Conservation (phyloP, 1,284 basidiomycete species). For the Fomitopsis schrenkii region DNA sequence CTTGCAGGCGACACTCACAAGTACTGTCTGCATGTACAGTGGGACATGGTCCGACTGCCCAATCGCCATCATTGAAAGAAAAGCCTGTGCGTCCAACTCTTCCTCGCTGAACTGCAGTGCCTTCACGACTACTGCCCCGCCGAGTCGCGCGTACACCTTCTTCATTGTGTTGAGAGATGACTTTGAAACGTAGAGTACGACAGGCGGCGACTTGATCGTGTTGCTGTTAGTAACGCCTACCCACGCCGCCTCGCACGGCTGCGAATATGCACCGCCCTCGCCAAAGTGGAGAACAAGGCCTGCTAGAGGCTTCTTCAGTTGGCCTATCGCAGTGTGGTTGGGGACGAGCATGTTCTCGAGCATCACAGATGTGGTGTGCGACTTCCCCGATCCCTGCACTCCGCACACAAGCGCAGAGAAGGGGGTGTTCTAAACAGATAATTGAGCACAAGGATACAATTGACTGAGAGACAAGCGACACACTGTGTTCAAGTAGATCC, state of each 20-base stretch:
- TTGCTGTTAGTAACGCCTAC: slow-evolving; percentile 38
- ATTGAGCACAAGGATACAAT: background rate
- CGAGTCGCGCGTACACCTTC: slow-evolving; percentile 25
- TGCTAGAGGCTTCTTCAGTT: slow-evolving; percentile 46
- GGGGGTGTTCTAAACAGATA: slow-evolving; percentile 28
- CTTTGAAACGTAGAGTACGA: slow-evolving; percentile 58
- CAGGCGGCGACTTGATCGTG: slow-evolving; percentile 39
- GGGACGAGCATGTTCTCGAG: slow-evolving; percentile 66
- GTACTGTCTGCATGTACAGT: slow-evolving; percentile 23
- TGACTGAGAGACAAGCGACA: too few species aligned
- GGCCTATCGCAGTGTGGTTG: slow-evolving; percentile 42
- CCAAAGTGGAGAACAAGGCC: slow-evolving; percentile 68
- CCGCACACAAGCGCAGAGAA: slow-evolving; percentile 32
- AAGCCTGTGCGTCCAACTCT: slow-evolving; percentile 28
- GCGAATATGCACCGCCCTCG: slow-evolving; percentile 52
- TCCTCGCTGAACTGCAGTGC: slow-evolving; percentile 26
- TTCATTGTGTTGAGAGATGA: slow-evolving; percentile 20
- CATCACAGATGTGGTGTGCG: slow-evolving; percentile 62
- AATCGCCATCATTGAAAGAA: slow-evolving; percentile 33
- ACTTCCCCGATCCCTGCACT: slow-evolving; percentile 60
- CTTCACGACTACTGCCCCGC: slow-evolving; percentile 22
- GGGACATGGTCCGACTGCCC: slow-evolving; percentile 23
- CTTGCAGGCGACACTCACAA: slow-evolving; percentile 12
- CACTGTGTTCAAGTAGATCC: slow-evolving; percentile 62
- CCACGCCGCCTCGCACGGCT: slow-evolving; percentile 68